phyloP scores from a whole-genome alignment of 345 rosid species.

The Eucalyptus polyanthemos region DNA sequence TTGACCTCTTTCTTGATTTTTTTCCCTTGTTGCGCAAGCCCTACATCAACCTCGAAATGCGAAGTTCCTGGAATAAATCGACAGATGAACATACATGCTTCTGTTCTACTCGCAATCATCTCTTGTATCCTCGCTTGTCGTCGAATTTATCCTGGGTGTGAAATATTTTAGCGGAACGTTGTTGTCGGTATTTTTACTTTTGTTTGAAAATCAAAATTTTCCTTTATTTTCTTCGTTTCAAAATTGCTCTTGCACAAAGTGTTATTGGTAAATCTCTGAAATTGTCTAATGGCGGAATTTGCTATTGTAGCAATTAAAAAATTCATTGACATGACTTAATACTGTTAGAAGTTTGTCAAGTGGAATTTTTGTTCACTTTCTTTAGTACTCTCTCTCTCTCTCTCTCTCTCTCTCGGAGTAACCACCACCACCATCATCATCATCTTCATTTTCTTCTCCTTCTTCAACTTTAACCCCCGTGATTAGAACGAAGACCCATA shows the following conservation, averaged over 20 bases:
- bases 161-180: not conserved
- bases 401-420: not conserved
- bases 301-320: not conserved
- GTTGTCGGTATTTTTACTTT: not conserved
- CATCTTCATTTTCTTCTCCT: not conserved
- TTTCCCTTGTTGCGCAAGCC: not conserved
- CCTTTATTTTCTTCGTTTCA: not conserved
- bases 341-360: not conserved
- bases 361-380: not conserved
- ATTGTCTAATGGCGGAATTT: not conserved
- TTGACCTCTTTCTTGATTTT: not conserved
- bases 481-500: not conserved
- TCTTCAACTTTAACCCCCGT: not conserved
- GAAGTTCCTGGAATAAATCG: not conserved
- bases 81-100: not conserved
- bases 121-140: not conserved
- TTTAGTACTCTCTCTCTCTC: not conserved
- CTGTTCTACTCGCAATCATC: not conserved
- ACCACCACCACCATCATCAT: not conserved
- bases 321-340: not conserved
- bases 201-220: not conserved
- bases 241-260: not conserved
- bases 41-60: not conserved
- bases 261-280: not conserved
- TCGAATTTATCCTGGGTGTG: not conserved